Evolutionary conservation across 495 filamentous ascomycete species (phyloP).

Genomic region (Penicillium alfredii): DNA sequence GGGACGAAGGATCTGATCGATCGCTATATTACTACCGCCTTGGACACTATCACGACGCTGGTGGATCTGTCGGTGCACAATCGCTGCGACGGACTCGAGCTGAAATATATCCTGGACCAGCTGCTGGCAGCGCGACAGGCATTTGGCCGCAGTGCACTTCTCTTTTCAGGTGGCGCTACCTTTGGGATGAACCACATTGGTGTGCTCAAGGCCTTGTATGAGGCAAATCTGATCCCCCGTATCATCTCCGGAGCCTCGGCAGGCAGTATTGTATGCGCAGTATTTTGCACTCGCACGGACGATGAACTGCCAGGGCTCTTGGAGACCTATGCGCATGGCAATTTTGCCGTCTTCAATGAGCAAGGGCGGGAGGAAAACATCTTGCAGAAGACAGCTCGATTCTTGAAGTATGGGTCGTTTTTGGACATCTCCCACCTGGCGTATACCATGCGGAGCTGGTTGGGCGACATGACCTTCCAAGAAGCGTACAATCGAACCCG

Average conservation of each 20-base stretch:
- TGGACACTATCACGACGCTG: slow-evolving; percentile 64
- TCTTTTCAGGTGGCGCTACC: slow-evolving; percentile 85
- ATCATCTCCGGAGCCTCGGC: slow-evolving; percentile 93
- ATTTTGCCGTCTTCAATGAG: slow-evolving; percentile 78
- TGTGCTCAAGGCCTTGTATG: slow-evolving; percentile 79
- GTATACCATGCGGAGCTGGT: slow-evolving; percentile 68
- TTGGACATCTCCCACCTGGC: slow-evolving; percentile 77
- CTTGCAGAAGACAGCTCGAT: slow-evolving; percentile 61
- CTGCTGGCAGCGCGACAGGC: slow-evolving; percentile 75
- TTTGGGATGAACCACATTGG: slow-evolving; percentile 97
- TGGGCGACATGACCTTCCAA: slow-evolving; percentile 89
- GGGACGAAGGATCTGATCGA: slow-evolving; percentile 87
- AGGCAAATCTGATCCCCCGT: slow-evolving; percentile 69
- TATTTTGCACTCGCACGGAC: slow-evolving; percentile 78
- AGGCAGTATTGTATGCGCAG: slow-evolving; percentile 86
- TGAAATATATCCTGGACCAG: slow-evolving; percentile 65
- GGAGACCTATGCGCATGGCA: slow-evolving; percentile 68
- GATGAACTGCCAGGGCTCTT: slow-evolving; percentile 74
- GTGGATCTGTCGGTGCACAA: slow-evolving; percentile 57
- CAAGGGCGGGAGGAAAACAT: slow-evolving; percentile 62
- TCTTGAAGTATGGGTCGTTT: slow-evolving; percentile 75
- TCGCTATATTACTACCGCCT: slow-evolving; percentile 71
- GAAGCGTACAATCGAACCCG: slow-evolving; percentile 91
- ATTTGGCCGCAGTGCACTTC: slow-evolving; percentile 80
- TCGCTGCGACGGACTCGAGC: slow-evolving; percentile 48